phyloP scores from a whole-genome alignment of 208 protist genomes.

The Lotmaria passim region DNA sequence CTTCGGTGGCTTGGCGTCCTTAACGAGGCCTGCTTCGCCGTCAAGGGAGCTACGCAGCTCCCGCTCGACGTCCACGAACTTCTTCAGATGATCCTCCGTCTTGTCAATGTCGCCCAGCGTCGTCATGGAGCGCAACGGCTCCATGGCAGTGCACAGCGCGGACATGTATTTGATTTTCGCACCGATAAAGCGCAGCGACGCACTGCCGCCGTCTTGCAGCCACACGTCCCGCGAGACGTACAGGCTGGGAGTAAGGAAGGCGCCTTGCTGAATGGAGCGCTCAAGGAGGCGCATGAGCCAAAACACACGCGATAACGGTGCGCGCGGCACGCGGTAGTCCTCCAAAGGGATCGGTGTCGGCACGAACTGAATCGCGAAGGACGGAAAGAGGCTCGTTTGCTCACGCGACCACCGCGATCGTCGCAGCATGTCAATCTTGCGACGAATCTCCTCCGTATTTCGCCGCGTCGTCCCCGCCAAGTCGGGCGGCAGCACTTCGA shows the following conservation, averaged over 20 bases:
- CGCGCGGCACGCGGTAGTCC: conserved; percentile 56
- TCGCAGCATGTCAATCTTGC: conserved; percentile 67
- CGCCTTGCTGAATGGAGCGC: conserved; percentile 76
- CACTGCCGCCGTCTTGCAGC: conserved; percentile 65
- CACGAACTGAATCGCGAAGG: conserved; percentile 68
- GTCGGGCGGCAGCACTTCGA: conserved; percentile 47
- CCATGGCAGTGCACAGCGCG: conserved; percentile 64
- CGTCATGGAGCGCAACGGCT: conserved; percentile 58
- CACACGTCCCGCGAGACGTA: conserved; percentile 82
- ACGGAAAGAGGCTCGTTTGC: conserved; percentile 53
- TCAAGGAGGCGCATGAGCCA: conserved; percentile 82
- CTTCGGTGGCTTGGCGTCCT: conserved; percentile 46
- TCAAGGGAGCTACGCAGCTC: conserved; percentile 56
- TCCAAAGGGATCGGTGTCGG: conserved; percentile 64
- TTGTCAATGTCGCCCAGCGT: conserved; percentile 54
- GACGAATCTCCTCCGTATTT: conserved; percentile 63
- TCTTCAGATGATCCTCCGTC: conserved; percentile 45
- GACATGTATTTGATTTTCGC: conserved; percentile 74
- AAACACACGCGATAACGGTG: conserved; percentile 59
- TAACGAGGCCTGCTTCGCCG: conserved; percentile 52
- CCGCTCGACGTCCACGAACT: conserved; percentile 48
- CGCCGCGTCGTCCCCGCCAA: conserved; percentile 56
- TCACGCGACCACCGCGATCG: conserved; percentile 44
- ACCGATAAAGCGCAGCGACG: conserved; percentile 49
- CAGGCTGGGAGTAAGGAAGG: conserved; percentile 77